Evolutionary conservation across 1,284 basidiomycete species (phyloP).

Genomic region (Coriolopsis trogii): DNA sequence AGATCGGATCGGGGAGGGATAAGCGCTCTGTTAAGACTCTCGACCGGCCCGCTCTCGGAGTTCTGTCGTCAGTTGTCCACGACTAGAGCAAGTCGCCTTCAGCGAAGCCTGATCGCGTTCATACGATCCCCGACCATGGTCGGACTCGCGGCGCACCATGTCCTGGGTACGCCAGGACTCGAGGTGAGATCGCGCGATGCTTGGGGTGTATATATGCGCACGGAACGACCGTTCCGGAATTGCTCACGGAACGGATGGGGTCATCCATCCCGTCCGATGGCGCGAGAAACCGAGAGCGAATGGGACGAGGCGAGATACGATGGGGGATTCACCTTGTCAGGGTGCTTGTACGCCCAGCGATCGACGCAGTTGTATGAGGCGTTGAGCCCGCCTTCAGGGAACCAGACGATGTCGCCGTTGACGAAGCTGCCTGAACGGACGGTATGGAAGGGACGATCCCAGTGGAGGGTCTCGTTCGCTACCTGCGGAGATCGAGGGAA

Average conservation of each 20-base stretch:
- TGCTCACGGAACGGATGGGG: neutral
- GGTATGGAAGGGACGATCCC: constrained; percentile 92
- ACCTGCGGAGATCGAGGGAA: constrained; percentile 46
- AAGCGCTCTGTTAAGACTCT: neutral
- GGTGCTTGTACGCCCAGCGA: constrained; percentile 91
- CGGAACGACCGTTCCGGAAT: constrained; percentile 10
- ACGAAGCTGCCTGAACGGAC: constrained; percentile 86
- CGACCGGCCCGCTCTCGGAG: too few species aligned
- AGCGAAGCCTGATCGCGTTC: too few species aligned
- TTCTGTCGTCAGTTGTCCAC: too few species aligned
- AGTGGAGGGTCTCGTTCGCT: constrained; percentile 82
- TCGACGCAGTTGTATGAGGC: constrained; percentile 99
- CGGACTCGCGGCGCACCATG: neutral
- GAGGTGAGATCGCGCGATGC: neutral
- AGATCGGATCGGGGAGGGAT: neutral
- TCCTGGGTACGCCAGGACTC: neutral
- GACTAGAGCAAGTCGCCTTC: too few species aligned
- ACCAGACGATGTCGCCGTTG: constrained; percentile 93
- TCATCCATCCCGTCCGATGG: constrained; percentile 11
- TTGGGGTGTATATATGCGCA: neutral
- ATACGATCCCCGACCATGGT: too few species aligned
- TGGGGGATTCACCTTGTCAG: constrained; percentile 69
- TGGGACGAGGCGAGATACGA: constrained; percentile 7
- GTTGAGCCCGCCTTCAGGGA: constrained; percentile 88
- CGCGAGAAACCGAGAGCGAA: constrained; percentile 4